Conservation (phyloP, 495 filamentous ascomycete genomes). For the Oleoguttula mirabilis region DNA sequence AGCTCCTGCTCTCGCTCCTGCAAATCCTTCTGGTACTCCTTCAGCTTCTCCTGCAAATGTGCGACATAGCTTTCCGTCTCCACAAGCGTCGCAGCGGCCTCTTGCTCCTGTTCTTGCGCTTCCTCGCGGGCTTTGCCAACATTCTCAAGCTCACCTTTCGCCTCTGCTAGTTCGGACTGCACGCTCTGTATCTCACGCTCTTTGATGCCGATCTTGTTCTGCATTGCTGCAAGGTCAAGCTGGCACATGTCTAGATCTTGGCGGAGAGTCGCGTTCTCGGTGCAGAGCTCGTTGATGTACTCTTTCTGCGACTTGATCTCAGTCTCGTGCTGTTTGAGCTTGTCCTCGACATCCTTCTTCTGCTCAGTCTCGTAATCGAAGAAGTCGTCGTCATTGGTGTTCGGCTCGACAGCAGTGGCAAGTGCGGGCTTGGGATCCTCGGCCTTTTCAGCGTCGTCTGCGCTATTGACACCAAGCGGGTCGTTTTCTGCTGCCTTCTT, state of each 20-base stretch:
- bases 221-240: conserved; percentile 15
- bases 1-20: conserved; percentile 22
- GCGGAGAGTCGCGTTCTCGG: conserved; percentile 12
- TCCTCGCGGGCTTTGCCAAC: conserved; percentile 8
- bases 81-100: conserved; percentile 2
- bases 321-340: conserved; percentile 24
- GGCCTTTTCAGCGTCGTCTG: neutral
- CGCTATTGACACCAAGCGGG: conserved; percentile 6
- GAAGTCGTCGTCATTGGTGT: conserved; percentile 41
- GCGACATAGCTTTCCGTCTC: conserved; percentile 7
- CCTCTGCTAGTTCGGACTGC: conserved; percentile 15
- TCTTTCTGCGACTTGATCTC: conserved; percentile 18
- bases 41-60: conserved; percentile 6
- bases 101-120: conserved; percentile 12
- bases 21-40: conserved; percentile 5
- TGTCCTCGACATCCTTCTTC: conserved; percentile 40
- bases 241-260: conserved; percentile 6
- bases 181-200: conserved; percentile 4
- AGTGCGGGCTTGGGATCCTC: neutral
- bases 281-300: conserved; percentile 17
- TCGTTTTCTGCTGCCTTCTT: conserved; percentile 8
- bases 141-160: neutral
- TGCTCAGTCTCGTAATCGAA: conserved; percentile 79
- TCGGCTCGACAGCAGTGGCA: neutral
- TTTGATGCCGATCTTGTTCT: conserved; percentile 15